Evolutionary conservation across 257 asterid genomes (phyloP), one percentile per base, ranked within the genome.

Genomic region (Petunia axillaris): DNA sequence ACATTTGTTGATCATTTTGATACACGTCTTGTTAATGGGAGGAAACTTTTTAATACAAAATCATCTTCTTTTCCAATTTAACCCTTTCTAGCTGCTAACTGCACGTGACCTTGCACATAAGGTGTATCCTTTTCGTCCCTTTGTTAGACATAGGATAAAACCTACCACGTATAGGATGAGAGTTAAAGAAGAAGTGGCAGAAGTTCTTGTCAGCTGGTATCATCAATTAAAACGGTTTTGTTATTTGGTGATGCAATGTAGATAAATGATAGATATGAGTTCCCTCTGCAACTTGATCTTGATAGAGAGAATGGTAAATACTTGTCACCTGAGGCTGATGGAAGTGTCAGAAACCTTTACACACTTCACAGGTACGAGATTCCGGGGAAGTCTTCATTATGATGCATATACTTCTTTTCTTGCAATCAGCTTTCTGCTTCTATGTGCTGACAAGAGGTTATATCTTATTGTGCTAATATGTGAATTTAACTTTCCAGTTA

Each of bases 241-340:
- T 66, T 66, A 52, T 64, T 82, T 79, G 40, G 38, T 62, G 82
- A 75, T 38, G 82, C 79, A 57, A 67, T 89, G 86, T 93, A 95
- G 99, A 93, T 95, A 87, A 95, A 95, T 86, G 99, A 95, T 75
- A 94, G 97, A 55, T 93, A 95, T 88, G 99, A 93, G 84, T 95
- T 95, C 71, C 99, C 98, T 8, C 85, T 93, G 87, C 96, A 93
- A 88, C 98, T 95, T 70, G 99, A 95, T 85, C 93, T 95, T 77
- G 99, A 95, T 81, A 89, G 93, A 87, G 98, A 90, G 75, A 86
- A 91, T 71, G 93, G 99, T n/a, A 95, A 95, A 87, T 95, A 95
- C 88, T 86, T 95, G 84, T 91, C 98, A 5, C 99, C 97, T 70
- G 97, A 95, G 0, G 97, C 98, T 38, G 97, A 95, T 90, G 89